Conservation (phyloP, 2,329 filamentous ascomycete genomes). For the Hymenoscyphus albidus region DNA sequence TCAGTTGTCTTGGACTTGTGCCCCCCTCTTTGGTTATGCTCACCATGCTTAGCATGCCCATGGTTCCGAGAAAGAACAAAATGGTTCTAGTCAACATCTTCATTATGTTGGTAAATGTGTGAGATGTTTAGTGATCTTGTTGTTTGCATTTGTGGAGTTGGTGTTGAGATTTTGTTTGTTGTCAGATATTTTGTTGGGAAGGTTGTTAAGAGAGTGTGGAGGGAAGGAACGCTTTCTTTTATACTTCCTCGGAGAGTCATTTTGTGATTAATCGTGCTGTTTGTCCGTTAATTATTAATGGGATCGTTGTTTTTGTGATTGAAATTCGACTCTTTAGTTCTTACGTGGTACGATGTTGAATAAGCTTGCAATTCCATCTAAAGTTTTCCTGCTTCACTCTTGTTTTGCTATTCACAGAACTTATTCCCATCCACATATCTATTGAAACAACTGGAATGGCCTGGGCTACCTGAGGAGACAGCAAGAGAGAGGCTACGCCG, state of each 20-base stretch:
- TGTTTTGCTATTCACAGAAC: no score
- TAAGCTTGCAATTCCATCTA: no score
- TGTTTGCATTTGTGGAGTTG: background rate
- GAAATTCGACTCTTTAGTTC: no score
- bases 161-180: background rate
- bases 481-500: no score
- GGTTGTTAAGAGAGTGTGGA: background rate
- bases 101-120: background rate
- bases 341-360: no score
- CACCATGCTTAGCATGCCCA: background rate
- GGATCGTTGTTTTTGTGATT: background rate
- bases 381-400: no score
- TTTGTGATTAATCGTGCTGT: background rate
- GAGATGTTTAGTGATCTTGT: background rate
- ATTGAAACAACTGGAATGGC: no score
- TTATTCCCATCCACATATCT: no score
- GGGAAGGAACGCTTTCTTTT: background rate
- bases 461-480: no score
- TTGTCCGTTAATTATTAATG: background rate
- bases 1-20: background rate
- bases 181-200: background rate
- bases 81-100: background rate
- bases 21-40: background rate
- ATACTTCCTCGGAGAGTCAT: background rate
- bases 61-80: background rate